These are phyloP conservation scores for Kodamaea jinghongensis DNA, from an alignment of 805 yeast species.

Conservation along the genomic window DNA sequence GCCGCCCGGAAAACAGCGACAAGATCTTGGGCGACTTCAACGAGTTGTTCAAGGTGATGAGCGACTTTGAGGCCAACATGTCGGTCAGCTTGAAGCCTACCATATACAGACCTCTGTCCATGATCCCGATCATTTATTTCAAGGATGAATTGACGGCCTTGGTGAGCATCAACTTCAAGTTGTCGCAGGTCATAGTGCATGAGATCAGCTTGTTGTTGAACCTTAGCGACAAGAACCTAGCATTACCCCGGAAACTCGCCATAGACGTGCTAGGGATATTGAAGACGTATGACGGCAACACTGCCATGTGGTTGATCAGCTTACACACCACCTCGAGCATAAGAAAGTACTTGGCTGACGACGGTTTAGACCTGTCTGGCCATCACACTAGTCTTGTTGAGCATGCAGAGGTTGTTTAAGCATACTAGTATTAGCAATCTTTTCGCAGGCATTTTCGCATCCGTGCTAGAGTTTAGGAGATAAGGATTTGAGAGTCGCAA, in stretches of 20 bases:
- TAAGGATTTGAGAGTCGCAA: no score
- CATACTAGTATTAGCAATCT: no score
- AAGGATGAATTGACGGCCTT: constrained; percentile 37
- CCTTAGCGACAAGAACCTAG: neutral
- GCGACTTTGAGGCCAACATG: constrained; percentile 28
- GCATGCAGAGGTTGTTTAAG: no score
- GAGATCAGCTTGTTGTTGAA: constrained; percentile 18
- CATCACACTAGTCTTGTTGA: no score
- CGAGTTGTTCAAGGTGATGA: constrained; percentile 22
- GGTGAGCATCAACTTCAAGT: constrained; percentile 26
- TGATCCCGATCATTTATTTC: constrained; percentile 33
- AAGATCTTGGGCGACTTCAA: constrained; percentile 26
- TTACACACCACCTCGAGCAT: constrained; percentile 22
- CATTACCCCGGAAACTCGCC: constrained; percentile 14
- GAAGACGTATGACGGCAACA: constrained; percentile 34
- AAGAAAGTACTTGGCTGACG: constrained; percentile 5
- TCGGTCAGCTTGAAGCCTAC: constrained; percentile 33
- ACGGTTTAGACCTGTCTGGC: no score
- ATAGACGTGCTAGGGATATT: constrained; percentile 38
- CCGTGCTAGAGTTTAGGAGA: no score
- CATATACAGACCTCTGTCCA: constrained; percentile 26
- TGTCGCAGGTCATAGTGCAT: constrained; percentile 30
- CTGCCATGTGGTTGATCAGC: constrained; percentile 34
- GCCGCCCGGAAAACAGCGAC: constrained; percentile 26
- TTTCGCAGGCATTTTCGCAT: no score